Evolutionary conservation across 768 basidiomycete species (phyloP).

Genomic region (Lentinula aciculospora): DNA sequence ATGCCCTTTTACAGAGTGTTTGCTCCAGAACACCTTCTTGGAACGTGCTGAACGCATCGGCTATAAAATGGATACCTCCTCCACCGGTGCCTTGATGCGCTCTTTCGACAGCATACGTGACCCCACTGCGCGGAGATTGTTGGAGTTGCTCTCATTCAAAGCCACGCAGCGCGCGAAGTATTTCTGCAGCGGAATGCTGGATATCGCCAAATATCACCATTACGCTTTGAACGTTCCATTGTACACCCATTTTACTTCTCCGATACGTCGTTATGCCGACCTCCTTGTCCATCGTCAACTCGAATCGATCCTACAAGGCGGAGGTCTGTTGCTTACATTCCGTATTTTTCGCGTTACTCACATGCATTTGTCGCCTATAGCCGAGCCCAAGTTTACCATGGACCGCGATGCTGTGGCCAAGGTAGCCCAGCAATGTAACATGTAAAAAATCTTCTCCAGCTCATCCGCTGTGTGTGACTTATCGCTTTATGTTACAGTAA

Average conservation of each 20-base stretch:
- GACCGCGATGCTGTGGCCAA: conserved; percentile 98
- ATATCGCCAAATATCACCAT: conserved; percentile 96
- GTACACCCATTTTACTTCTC: conserved; percentile 92
- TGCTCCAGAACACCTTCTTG: conserved; percentile 58
- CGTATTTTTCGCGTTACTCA: neutral
- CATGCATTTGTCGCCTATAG: conserved; percentile 19
- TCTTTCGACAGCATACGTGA: conserved; percentile 75
- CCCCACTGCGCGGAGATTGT: conserved; percentile 66
- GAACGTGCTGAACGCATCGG: conserved; percentile 84
- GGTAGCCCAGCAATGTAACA: conserved; percentile 96
- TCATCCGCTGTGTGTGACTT: conserved; percentile 4
- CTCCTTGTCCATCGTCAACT: conserved; percentile 95
- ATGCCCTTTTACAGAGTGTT: conserved; percentile 9
- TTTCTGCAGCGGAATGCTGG: conserved; percentile 98
- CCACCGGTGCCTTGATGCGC: conserved; percentile 75
- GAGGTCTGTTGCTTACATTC: conserved; percentile 36
- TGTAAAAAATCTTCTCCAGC: conserved; percentile 43
- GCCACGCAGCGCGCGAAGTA: conserved; percentile 96
- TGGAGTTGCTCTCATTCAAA: conserved; percentile 82
- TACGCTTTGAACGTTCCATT: conserved; percentile 87
- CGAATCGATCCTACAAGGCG: conserved; percentile 77
- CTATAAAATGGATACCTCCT: conserved; percentile 73
- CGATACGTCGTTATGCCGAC: conserved; percentile 91
- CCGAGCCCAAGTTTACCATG: conserved; percentile 91
- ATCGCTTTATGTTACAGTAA: conserved; percentile 44